Evolutionary conservation across 176 grass and related monocot species (phyloP).

Genomic region (Oryza officinalis): DNA sequence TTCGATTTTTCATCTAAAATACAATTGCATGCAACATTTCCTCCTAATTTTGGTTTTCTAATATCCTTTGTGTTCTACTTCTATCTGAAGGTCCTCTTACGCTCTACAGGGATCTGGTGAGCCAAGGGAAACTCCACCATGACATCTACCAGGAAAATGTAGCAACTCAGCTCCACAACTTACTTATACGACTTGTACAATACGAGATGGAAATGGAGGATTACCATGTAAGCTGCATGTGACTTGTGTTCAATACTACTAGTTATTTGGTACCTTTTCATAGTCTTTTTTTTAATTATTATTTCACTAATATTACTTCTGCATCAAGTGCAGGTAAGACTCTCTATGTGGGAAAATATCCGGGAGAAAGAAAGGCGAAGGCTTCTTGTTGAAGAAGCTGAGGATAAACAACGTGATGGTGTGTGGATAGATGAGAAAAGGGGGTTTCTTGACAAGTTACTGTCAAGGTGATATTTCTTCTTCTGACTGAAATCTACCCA

Average conservation of each 20-base stretch:
- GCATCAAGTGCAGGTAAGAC: slow-evolving; percentile 49
- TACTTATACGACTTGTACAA: slow-evolving; percentile 62
- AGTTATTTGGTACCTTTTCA: background rate
- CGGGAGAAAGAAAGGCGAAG: slow-evolving; percentile 68
- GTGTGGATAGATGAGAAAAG: slow-evolving; percentile 85
- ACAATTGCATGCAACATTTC: background rate
- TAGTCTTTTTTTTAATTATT: too few species aligned
- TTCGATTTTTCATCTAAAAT: background rate
- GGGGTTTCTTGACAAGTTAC: slow-evolving; percentile 69
- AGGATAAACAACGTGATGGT: slow-evolving; percentile 73
- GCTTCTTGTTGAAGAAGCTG: slow-evolving; percentile 78
- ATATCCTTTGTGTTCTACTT: slow-evolving; percentile 38
- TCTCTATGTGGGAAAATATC: slow-evolving; percentile 71
- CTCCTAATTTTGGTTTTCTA: background rate
- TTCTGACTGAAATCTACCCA: background rate
- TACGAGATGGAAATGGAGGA: slow-evolving; percentile 96
- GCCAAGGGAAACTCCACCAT: slow-evolving; percentile 73
- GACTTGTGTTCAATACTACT: background rate
- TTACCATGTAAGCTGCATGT: slow-evolving; percentile 73
- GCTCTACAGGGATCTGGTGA: slow-evolving; percentile 68
- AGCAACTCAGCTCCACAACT: slow-evolving; percentile 62
- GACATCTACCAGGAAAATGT: slow-evolving; percentile 81
- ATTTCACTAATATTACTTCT: background rate
- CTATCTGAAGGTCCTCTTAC: slow-evolving; percentile 77
- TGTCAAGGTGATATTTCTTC: slow-evolving; percentile 44